Evolutionary conservation across 2,329 filamentous ascomycete genomes (phyloP), one percentile per base, ranked within the genome.

Genomic region (Alternaria ethzedia): DNA sequence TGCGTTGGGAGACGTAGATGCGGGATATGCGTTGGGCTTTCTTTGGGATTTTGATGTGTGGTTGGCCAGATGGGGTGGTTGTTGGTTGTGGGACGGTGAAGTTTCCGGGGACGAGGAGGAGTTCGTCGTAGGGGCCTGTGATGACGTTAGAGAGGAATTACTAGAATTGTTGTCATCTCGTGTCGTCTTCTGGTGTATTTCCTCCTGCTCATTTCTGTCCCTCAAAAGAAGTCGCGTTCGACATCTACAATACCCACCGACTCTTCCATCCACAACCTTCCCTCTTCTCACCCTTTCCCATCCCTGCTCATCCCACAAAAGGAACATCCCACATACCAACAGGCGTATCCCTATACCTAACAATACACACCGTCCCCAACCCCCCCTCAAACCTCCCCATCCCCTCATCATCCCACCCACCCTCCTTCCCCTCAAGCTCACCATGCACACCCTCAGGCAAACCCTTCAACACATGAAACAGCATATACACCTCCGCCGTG

Each of bases 1-100:
- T 75, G 58, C 72, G 70, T 44, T 78, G 75, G 26, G 74, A 77
- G 49, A 78, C 75, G 59, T 78, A 79, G 46, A 78, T 78, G 30
- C 75, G 71, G 23, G 67, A 61, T 25, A 78, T 74, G 17, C 75
- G 66, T 25, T 76, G 70, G 6, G 71, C 71, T n/a, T 68, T 72
- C n/a, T 70, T 70, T 15, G 72, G 72, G 13, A 76, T 70, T 2
- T 59, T 66, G 3, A 52, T n/a, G 6, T 15, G 30, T 9, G 65
- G 57, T 11, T 36, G 21, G 17, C 44, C 25, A 9, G 36, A 11
- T 9, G 36, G 36, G n/a, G 13, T 36, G 11, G 21, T 6, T 5
- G 66, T n/a, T 2, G 70, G 65, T 23, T 62, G 57, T 2, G 71
- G 75, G 45, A 75, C 67, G 30, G 58, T 69, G 64, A 76, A 78